Conservation (phyloP, 352 stramenopile genomes). For the Globisporangium nunn region DNA sequence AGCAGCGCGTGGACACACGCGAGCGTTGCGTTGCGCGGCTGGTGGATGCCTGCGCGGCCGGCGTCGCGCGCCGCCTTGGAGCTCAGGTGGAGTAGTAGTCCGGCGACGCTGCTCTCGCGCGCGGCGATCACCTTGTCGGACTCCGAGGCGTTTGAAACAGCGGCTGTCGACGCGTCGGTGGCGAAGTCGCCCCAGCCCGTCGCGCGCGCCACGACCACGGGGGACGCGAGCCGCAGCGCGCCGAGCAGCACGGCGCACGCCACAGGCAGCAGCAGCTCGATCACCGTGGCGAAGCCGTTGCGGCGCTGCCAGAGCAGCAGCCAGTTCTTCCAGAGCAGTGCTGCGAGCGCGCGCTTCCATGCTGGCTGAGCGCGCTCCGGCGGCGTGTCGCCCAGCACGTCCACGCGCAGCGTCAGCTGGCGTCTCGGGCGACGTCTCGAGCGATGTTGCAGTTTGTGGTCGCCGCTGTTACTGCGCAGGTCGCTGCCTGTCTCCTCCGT, state of each 20-base stretch:
- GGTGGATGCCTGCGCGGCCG: too few relatives aligned
- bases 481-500: background rate
- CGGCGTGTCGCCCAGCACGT: background rate
- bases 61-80: background rate
- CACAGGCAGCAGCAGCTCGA: constrained; percentile 7
- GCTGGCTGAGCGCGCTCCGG: background rate
- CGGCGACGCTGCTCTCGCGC: constrained; percentile 1
- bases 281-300: constrained; percentile 1
- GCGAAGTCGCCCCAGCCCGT: background rate
- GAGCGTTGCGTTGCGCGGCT: too few relatives aligned
- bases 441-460: background rate
- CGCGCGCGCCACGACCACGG: background rate
- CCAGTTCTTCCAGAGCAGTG: constrained; percentile 11
- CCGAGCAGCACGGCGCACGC: background rate
- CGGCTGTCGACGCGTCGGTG: background rate
- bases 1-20: constrained; percentile 5
- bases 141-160: background rate
- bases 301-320: constrained; percentile 5
- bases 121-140: background rate
- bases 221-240: background rate
- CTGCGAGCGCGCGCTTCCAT: constrained; percentile 1
- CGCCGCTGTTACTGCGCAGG: background rate
- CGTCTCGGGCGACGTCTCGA: background rate
- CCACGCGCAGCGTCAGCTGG: background rate
- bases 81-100: constrained; percentile 5